phyloP scores from a whole-genome alignment of 164 flowering plant species.

The Vitis labrusca region DNA sequence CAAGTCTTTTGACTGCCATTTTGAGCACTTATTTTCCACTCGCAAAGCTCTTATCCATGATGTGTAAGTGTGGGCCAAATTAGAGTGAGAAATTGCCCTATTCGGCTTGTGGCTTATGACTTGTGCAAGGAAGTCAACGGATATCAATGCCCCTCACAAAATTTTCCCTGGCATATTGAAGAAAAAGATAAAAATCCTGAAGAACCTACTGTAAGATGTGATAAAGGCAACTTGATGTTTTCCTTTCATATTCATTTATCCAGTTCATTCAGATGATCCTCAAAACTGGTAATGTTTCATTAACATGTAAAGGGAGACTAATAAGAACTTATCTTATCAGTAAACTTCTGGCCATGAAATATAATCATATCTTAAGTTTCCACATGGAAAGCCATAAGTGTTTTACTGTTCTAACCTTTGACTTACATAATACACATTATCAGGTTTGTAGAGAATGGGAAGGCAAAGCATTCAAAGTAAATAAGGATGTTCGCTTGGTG shows the following conservation, averaged over 20 bases:
- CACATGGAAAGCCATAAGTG: background rate
- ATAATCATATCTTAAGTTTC: background rate
- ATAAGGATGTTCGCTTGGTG: constrained; percentile 76
- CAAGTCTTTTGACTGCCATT: no score
- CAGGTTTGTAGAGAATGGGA: constrained; percentile 99
- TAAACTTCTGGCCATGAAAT: background rate
- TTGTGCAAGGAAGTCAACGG: background rate
- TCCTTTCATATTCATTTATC: no score
- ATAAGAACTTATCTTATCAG: background rate
- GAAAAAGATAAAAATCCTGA: no score
- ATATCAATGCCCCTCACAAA: background rate
- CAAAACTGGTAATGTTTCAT: background rate
- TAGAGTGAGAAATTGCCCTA: no score
- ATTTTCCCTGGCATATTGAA: no score
- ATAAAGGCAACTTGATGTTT: no score
- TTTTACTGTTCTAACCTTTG: constrained; percentile 2
- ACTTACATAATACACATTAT: constrained; percentile 2
- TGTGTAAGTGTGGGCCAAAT: no score
- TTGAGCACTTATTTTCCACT: no score
- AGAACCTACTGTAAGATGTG: no score
- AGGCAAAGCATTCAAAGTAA: constrained; percentile 64
- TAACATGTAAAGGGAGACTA: background rate
- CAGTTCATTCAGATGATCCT: background rate
- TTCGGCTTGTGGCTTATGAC: background rate
- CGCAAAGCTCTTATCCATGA: no score